phyloP scores from a whole-genome alignment of 805 yeast species.

The Jamesozyma hellenica region DNA sequence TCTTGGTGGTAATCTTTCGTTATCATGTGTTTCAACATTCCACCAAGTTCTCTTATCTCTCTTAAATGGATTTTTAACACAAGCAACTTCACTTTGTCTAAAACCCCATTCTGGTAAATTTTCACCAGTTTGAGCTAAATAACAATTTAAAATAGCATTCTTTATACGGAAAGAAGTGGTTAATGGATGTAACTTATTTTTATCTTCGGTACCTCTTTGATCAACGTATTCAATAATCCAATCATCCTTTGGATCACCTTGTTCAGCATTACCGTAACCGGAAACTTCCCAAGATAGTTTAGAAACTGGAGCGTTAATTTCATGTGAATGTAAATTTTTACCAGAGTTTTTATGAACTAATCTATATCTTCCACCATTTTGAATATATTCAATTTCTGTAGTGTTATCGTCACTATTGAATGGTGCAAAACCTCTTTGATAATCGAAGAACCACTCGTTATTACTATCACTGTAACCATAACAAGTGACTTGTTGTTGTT shows the following conservation, averaged over 20 bases:
- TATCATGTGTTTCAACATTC: conserved; percentile 67
- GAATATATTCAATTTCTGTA: conserved; percentile 30
- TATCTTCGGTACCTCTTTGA: conserved; percentile 44
- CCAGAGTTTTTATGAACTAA: conserved; percentile 61
- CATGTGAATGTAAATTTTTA: conserved; percentile 78
- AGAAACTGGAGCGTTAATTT: conserved; percentile 67
- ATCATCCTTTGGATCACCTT: conserved; percentile 76
- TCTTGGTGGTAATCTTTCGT: conserved; percentile 50
- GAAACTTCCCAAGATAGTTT: conserved; percentile 69
- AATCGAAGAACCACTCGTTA: conserved; percentile 69
- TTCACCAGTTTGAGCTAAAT: conserved; percentile 61
- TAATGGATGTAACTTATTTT: conserved; percentile 52
- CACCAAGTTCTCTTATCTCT: conserved; percentile 85
- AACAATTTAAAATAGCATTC: conserved; percentile 59
- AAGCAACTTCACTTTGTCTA: conserved; percentile 73
- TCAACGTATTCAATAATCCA: conserved; percentile 81
- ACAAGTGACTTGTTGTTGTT: conserved; percentile 89
- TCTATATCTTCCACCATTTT: conserved; percentile 60
- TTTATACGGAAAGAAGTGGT: conserved; percentile 62
- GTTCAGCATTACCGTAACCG: conserved; percentile 62
- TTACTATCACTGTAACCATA: conserved; percentile 83
- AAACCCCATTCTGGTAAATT: conserved; percentile 80
- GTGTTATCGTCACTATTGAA: conserved; percentile 20
- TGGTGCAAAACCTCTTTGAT: conserved; percentile 36
- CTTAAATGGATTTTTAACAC: conserved; percentile 48